Evolutionary conservation across 1,284 basidiomycete genomes (phyloP), one percentile per base, ranked within the genome.

Genomic region (Trichosporon faecale): DNA sequence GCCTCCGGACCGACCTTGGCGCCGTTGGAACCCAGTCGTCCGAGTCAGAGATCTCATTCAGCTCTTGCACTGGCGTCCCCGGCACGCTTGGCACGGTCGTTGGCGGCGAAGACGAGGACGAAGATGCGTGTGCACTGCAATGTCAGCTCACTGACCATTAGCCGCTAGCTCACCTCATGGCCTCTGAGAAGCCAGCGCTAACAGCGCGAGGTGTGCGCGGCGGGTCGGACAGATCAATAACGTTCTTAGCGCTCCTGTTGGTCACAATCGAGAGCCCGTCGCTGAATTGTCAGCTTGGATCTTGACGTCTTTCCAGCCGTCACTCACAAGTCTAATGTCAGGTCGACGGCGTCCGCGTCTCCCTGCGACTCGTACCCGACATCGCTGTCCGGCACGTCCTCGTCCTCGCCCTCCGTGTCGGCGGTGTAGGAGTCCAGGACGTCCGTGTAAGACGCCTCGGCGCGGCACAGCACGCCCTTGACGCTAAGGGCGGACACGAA

Each of bases 361-460:
- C 14, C 63, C 31, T 37, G 23, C 8, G 35, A 16, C 14, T 44
- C 63, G 25, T 64, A 37, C 23, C 35, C 37, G 21, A 8, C 37
- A 23, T 64, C 35, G 12, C 12, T 14, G 9, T 25, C 63, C 1
- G 37, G 37, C 8, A 25, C 9, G 33, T 21, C 11, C 7, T 64
- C 37, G 11, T 64, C 63, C 25, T 64, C 37, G 23, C 23, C 63
- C 35, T 64, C 63, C 0, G 23, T 25, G 23, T 27, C 23, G 11
- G 35, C 63, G 14, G 57, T 61, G 57, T 61, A 61, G 16, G 57
- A 29, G 18, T 46, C 68, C 27, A 60, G 25, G 11, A 31, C 68
- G 27, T 68, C 68, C 23, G 65, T 57, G 65, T 66, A 66, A 2
- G 66, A 27, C 8, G 57, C 57, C 31, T 23, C 65, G 18, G 64